A percentile compares a stretch with the other conserved stretches of the same genome.
Conservation (phyloP, 1,139 yeast genomes). For the Eremothecium gossypii region DNA sequence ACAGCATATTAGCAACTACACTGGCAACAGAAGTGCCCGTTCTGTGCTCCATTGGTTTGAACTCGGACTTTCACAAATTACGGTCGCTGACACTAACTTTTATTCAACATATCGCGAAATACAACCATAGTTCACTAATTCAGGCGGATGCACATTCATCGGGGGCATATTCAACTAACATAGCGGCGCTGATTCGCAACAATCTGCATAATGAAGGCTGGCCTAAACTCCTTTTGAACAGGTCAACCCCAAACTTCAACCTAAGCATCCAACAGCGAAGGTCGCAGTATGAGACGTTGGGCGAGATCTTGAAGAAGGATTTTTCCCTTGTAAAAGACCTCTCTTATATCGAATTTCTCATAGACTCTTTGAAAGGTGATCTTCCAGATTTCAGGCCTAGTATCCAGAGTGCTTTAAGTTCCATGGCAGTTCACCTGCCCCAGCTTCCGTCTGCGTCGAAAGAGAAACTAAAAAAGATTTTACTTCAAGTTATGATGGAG, state of each 20-base stretch:
- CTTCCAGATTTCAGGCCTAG: constrained; percentile 52
- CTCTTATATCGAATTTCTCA: constrained; percentile 52
- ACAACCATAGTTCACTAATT: constrained; percentile 23
- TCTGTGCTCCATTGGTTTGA: constrained; percentile 48
- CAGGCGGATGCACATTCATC: constrained; percentile 11
- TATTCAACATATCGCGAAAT: constrained; percentile 44
- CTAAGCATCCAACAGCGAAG: constrained; percentile 38
- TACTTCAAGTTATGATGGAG: constrained; percentile 12
- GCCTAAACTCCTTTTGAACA: constrained; percentile 39
- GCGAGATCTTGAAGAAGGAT: constrained; percentile 48
- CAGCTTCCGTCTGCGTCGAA: constrained; percentile 36
- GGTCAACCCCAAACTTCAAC: constrained; percentile 26
- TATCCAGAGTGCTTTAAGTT: constrained; percentile 64
- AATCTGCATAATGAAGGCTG: constrained; percentile 49
- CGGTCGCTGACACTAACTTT: constrained; percentile 43
- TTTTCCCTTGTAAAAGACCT: constrained; percentile 42
- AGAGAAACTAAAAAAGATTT: constrained; percentile 35
- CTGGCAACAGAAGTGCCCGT: constrained; percentile 31
- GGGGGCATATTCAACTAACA: constrained; percentile 32
- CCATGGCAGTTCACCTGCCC: constrained; percentile 44
- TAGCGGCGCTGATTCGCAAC: constrained; percentile 45
- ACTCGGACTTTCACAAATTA: constrained; percentile 39
- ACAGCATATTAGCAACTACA: constrained; percentile 43
- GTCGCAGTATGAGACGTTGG: constrained; percentile 69
- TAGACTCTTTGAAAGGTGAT: constrained; percentile 66